Conservation (phyloP, 2,329 filamentous ascomycete species). For the Pestalotiopsis sp. region DNA sequence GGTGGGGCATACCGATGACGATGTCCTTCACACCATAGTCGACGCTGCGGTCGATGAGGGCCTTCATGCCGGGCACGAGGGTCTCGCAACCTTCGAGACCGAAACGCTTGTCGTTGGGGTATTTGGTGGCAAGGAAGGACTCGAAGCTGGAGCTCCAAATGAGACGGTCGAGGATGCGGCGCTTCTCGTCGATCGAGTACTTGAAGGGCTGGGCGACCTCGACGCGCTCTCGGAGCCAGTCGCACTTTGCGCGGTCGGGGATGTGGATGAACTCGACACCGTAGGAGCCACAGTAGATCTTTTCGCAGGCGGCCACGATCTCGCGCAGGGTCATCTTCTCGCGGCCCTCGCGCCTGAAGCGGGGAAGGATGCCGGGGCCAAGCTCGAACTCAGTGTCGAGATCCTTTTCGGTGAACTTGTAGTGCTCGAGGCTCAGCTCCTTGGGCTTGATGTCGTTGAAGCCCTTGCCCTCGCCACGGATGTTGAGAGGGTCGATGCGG, state of each 20-base stretch:
- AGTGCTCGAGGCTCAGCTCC: conserved; percentile 90
- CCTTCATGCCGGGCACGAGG: conserved; percentile 98
- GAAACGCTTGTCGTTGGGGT: conserved; percentile 99
- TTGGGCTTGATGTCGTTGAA: conserved; percentile 88
- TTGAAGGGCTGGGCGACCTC: conserved; percentile 95
- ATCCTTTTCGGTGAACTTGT: conserved; percentile 93
- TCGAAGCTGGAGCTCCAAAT: conserved; percentile 99
- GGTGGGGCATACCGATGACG: conserved; percentile 98
- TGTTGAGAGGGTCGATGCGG: conserved; percentile 93
- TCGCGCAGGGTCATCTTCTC: conserved; percentile 97
- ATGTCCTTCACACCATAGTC: conserved; percentile 99
- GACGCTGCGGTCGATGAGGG: conserved; percentile 95
- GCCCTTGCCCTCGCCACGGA: conserved; percentile 81
- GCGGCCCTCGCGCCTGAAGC: conserved; percentile 84
- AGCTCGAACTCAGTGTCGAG: conserved; percentile 89
- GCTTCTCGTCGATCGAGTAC: conserved; percentile 98
- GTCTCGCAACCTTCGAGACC: conserved; percentile 97
- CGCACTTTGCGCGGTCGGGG: conserved; percentile 93
- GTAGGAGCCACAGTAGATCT: conserved; percentile 96
- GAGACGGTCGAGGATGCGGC: conserved; percentile 91
- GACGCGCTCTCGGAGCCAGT: conserved; percentile 94
- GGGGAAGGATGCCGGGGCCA: conserved; percentile 91
- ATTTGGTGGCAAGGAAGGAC: conserved; percentile 92
- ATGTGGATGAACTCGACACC: conserved; percentile 99
- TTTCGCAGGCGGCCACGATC: conserved; percentile 91